Evolutionary conservation across 768 basidiomycete genomes (phyloP).

Genomic region (Macrolepiota albuminosa): DNA sequence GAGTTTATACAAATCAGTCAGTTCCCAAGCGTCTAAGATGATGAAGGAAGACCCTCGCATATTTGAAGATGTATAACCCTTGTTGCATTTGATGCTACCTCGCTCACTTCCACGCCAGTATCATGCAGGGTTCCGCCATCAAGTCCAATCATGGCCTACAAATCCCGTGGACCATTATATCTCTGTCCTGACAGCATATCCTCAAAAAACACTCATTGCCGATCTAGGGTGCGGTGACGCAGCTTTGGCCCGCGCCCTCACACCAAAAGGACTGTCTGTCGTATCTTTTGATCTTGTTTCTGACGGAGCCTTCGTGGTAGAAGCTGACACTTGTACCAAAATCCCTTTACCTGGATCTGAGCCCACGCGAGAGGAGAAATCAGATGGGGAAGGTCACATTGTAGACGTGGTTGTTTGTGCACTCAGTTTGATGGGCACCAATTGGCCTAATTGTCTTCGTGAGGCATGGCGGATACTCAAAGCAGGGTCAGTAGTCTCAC

Average conservation of each 20-base stretch:
- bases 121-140: slow-evolving; percentile 85
- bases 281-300: slow-evolving; percentile 81
- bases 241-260: slow-evolving; percentile 69
- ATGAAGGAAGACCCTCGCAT: slow-evolving; percentile 80
- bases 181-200: slow-evolving; percentile 55
- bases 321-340: slow-evolving; percentile 81
- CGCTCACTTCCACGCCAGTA: slow-evolving; percentile 50
- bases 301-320: slow-evolving; percentile 69
- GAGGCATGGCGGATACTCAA: slow-evolving; percentile 89
- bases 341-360: slow-evolving; percentile 86
- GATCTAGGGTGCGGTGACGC: slow-evolving; percentile 98
- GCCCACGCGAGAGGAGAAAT: slow-evolving; percentile 30
- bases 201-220: slow-evolving; percentile 68
- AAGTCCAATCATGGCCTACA: slow-evolving; percentile 90
- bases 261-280: slow-evolving; percentile 63
- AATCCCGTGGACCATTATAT: slow-evolving; percentile 90
- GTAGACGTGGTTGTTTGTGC: slow-evolving; percentile 93
- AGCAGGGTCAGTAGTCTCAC: slow-evolving; percentile 45
- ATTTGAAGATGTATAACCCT: slow-evolving; percentile 68
- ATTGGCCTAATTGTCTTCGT: slow-evolving; percentile 88
- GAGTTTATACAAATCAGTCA: slow-evolving; percentile 82
- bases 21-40: slow-evolving; percentile 68
- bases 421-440: slow-evolving; percentile 93
- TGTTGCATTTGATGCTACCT: background rate
- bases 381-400: slow-evolving; percentile 61